Percentiles rank a stretch among this genome's conserved stretches.
phyloP scores from a whole-genome alignment of 345 rosid species.

The Camelina laxa region DNA sequence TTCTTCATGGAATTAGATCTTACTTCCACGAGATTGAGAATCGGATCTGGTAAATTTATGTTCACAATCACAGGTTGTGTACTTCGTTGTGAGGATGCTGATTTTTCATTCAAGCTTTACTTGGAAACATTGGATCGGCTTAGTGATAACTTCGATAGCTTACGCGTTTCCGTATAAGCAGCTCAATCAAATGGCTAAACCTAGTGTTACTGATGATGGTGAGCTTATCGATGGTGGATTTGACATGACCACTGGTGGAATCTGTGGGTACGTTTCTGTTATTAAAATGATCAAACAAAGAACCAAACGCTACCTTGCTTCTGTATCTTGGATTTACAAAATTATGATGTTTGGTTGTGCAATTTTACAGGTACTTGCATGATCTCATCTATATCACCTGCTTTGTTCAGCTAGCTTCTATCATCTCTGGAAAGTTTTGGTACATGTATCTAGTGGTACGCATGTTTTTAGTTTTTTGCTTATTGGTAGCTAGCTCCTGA shows the following conservation, averaged over 20 bases:
- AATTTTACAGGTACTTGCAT: background rate
- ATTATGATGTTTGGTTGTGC: background rate
- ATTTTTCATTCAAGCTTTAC: constrained; percentile 24
- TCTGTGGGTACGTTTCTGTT: constrained; percentile 7
- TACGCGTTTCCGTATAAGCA: constrained; percentile 28
- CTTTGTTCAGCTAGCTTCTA: constrained; percentile 17
- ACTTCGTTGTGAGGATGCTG: constrained; percentile 12
- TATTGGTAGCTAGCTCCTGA: background rate
- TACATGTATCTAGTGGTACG: constrained; percentile 16
- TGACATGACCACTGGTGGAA: constrained; percentile 25
- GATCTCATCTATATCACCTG: constrained; percentile 22
- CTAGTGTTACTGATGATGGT: constrained; percentile 25
- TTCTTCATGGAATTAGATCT: background rate
- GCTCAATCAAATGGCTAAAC: constrained; percentile 21
- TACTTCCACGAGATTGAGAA: background rate
- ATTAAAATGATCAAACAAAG: background rate
- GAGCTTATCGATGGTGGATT: constrained; percentile 31
- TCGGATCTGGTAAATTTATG: background rate
- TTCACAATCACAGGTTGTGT: background rate
- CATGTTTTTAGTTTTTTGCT: background rate
- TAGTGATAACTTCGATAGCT: constrained; percentile 9
- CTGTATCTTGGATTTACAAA: background rate
- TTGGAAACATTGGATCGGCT: constrained; percentile 25
- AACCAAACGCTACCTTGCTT: constrained; percentile 14
- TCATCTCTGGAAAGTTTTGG: constrained; percentile 29